Evolutionary conservation across 768 basidiomycete species (phyloP).

Genomic region (Sutorius australiensis): DNA sequence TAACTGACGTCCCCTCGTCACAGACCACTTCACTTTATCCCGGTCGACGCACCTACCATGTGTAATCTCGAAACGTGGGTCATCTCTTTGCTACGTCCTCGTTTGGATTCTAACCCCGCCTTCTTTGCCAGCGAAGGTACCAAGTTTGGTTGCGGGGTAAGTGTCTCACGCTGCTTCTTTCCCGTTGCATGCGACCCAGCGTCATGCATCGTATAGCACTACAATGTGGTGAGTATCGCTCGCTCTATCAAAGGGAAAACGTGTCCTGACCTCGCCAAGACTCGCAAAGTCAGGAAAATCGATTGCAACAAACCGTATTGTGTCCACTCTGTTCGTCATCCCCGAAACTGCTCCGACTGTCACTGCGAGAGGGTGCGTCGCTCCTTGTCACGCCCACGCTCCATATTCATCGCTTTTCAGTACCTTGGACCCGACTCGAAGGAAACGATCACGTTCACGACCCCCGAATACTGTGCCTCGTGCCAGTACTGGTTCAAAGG

Average conservation of each 20-base stretch:
- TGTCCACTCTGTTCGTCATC: slow-evolving; percentile 38
- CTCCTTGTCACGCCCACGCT: neutral
- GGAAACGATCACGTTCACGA: slow-evolving; percentile 54
- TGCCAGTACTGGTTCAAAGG: slow-evolving; percentile 59
- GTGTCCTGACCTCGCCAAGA: slow-evolving; percentile 23
- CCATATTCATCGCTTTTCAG: slow-evolving; percentile 24
- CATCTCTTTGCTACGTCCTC: slow-evolving; percentile 15
- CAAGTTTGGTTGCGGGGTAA: slow-evolving; percentile 66
- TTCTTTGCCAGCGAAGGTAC: slow-evolving; percentile 58
- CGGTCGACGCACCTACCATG: slow-evolving; percentile 34
- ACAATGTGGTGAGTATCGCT: slow-evolving; percentile 55
- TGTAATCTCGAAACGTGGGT: slow-evolving; percentile 55
- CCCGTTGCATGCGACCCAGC: neutral
- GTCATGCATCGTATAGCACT: slow-evolving; percentile 46
- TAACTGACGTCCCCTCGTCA: slow-evolving; percentile 4
- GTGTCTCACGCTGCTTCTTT: slow-evolving; percentile 24
- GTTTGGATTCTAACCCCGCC: slow-evolving; percentile 26
- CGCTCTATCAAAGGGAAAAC: slow-evolving; percentile 12
- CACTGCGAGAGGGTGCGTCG: slow-evolving; percentile 42
- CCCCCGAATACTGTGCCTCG: slow-evolving; percentile 50
- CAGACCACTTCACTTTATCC: slow-evolving; percentile 7
- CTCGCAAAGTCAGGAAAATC: slow-evolving; percentile 32
- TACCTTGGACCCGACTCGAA: slow-evolving; percentile 67
- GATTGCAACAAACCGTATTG: slow-evolving; percentile 38
- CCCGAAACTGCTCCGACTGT: slow-evolving; percentile 40